phyloP scores from a whole-genome alignment of 176 grass and related monocot species.

The Avena sativa region DNA sequence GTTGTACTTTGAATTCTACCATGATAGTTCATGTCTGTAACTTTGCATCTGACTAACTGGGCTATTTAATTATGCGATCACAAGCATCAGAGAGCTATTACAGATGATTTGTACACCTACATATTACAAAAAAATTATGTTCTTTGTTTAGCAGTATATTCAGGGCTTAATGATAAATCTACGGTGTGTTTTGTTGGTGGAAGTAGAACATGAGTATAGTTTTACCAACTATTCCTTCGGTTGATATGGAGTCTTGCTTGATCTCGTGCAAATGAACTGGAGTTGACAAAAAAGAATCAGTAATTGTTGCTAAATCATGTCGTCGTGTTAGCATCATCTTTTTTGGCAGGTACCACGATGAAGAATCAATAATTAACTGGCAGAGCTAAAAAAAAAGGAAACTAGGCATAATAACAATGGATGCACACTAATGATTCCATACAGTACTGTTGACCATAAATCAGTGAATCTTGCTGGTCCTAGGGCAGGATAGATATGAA shows the following conservation, averaged over 20 bases:
- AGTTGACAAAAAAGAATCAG: neutral
- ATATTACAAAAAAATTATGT: neutral
- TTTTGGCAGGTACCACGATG: neutral
- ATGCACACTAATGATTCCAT: constrained; percentile 32
- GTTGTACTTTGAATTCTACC: constrained; percentile 9
- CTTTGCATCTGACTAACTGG: neutral
- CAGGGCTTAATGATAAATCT: neutral
- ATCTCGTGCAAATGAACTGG: neutral
- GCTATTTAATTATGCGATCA: neutral
- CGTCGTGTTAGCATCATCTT: neutral
- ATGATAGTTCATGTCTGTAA: neutral
- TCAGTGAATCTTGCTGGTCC: neutral
- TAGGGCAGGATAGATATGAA: constrained; percentile 18
- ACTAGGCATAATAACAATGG: neutral
- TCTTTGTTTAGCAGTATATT: neutral
- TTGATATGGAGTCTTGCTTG: neutral
- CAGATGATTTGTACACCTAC: neutral
- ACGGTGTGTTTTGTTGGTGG: neutral
- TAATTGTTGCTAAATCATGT: neutral
- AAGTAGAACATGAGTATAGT: neutral
- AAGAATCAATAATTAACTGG: neutral
- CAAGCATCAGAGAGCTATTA: constrained; percentile 5
- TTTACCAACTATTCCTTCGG: neutral
- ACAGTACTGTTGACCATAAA: constrained; percentile 12
- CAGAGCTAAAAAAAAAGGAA: neutral